Evolutionary conservation across 2,329 filamentous ascomycete species (phyloP).

Genomic region (Penicillium concentricum): DNA sequence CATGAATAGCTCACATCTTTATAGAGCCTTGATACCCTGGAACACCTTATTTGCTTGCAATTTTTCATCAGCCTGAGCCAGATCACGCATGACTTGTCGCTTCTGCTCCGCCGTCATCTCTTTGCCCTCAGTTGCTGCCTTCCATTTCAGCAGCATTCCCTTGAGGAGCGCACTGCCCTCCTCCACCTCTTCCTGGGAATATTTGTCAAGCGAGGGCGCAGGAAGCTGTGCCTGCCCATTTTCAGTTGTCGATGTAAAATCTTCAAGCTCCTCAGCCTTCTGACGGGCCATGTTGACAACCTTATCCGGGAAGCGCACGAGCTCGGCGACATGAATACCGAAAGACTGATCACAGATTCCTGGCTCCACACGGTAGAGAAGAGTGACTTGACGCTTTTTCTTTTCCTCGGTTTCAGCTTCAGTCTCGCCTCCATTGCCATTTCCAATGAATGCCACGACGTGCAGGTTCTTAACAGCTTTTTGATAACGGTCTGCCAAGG

Average conservation of each 20-base stretch:
- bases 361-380: slow-evolving; percentile 94
- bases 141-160: slow-evolving; percentile 80
- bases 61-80: slow-evolving; percentile 72
- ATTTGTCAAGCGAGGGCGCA: slow-evolving; percentile 43
- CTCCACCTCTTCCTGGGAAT: slow-evolving; percentile 82
- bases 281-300: slow-evolving; percentile 99
- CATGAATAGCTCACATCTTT: slow-evolving; percentile 11
- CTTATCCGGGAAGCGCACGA: slow-evolving; percentile 94
- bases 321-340: slow-evolving; percentile 95
- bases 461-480: slow-evolving; percentile 86
- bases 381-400: slow-evolving; percentile 78
- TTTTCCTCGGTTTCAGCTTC: slow-evolving; percentile 43
- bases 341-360: slow-evolving; percentile 97
- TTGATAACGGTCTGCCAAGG: slow-evolving; percentile 78
- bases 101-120: slow-evolving; percentile 70
- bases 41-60: slow-evolving; percentile 58
- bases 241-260: slow-evolving; percentile 59
- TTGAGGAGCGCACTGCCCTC: slow-evolving; percentile 84
- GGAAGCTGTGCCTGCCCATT: slow-evolving; percentile 40
- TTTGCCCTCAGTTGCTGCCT: slow-evolving; percentile 64
- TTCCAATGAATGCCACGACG: slow-evolving; percentile 86
- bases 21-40: slow-evolving; percentile 49
- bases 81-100: slow-evolving; percentile 71
- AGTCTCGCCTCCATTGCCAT: slow-evolving; percentile 47
- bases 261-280: slow-evolving; percentile 96